Evolutionary conservation across 441 rosid genomes (phyloP).

Genomic region (Erodium trifolium): DNA sequence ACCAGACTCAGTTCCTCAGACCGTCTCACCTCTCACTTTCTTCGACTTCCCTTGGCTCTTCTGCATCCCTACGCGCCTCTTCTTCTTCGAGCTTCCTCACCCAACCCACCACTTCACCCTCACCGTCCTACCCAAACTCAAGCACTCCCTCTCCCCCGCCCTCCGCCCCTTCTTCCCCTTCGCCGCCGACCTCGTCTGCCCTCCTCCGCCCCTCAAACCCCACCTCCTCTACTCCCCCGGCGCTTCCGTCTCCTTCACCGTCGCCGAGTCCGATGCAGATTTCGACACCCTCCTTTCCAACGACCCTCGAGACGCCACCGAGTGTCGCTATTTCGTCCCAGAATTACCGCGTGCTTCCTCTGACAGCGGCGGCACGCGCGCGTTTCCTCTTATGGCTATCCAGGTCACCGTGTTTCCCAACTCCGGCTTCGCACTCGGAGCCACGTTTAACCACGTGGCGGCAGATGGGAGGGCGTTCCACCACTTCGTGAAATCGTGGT

Average conservation of each 20-base stretch:
- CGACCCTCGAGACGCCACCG: constrained; percentile 14
- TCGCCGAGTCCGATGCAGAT: constrained; percentile 21
- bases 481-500: constrained; percentile 57
- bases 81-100: constrained; percentile 33
- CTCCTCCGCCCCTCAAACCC: too few relatives aligned
- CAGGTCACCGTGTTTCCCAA: constrained; percentile 18
- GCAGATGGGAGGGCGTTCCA: constrained; percentile 40
- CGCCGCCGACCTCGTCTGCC: too few relatives aligned
- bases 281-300: constrained; percentile 18
- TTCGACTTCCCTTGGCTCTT: constrained; percentile 44
- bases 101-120: neutral
- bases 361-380: too few relatives aligned
- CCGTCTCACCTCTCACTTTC: constrained; percentile 38
- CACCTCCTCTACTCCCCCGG: too few relatives aligned
- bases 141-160: too few relatives aligned
- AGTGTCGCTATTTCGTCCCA: constrained; percentile 25
- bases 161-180: too few relatives aligned
- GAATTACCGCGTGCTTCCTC: neutral
- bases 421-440: constrained; percentile 41
- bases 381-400: too few relatives aligned
- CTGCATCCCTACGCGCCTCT: constrained; percentile 25
- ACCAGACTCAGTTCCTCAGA: constrained; percentile 20
- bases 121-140: too few relatives aligned
- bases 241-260: too few relatives aligned
- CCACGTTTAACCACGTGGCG: constrained; percentile 29